A percentile compares a stretch with the other conserved stretches of the same genome.
phyloP scores from a whole-genome alignment of 2,329 filamentous ascomycete genomes.

The Plectosphaerella sp. region DNA sequence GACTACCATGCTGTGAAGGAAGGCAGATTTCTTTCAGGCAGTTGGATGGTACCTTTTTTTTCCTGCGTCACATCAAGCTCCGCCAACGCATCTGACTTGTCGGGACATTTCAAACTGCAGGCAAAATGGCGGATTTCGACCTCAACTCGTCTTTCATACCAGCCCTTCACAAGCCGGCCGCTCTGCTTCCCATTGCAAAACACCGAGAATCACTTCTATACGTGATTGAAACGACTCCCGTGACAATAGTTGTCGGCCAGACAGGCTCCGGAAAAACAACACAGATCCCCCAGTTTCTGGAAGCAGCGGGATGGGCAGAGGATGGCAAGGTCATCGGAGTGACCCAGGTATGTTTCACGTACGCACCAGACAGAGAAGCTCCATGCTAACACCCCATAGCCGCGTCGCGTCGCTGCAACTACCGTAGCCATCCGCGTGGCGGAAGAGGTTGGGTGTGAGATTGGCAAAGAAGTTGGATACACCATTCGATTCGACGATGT shows the following conservation, averaged over 20 bases:
- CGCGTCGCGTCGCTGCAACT: slow-evolving; percentile 83
- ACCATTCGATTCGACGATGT: slow-evolving; percentile 91
- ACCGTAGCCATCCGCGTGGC: slow-evolving; percentile 86
- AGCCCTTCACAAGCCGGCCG: slow-evolving; percentile 78
- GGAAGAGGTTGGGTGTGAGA: slow-evolving; percentile 78
- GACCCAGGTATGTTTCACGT: slow-evolving; percentile 67
- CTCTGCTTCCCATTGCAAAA: slow-evolving; percentile 80
- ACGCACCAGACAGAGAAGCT: neutral
- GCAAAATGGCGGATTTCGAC: slow-evolving; percentile 51
- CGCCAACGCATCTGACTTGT: too few relatives aligned
- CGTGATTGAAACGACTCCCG: slow-evolving; percentile 74
- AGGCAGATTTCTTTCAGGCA: too few relatives aligned
- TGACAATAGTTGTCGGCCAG: slow-evolving; percentile 88
- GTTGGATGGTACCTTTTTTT: too few relatives aligned
- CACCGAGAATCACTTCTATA: slow-evolving; percentile 79
- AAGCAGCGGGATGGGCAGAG: slow-evolving; percentile 82
- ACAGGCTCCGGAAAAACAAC: slow-evolving; percentile 96
- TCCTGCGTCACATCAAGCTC: too few relatives aligned
- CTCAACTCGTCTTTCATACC: slow-evolving; percentile 64
- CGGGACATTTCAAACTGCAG: neutral
- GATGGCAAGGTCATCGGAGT: slow-evolving; percentile 80
- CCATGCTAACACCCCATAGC: slow-evolving; percentile 42
- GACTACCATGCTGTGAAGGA: too few relatives aligned
- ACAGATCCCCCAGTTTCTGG: slow-evolving; percentile 87
- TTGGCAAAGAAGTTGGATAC: slow-evolving; percentile 90